These are phyloP conservation scores for Penium margaritaceum DNA, from an alignment of 139 green algal genomes.

Conservation along the genomic window DNA sequence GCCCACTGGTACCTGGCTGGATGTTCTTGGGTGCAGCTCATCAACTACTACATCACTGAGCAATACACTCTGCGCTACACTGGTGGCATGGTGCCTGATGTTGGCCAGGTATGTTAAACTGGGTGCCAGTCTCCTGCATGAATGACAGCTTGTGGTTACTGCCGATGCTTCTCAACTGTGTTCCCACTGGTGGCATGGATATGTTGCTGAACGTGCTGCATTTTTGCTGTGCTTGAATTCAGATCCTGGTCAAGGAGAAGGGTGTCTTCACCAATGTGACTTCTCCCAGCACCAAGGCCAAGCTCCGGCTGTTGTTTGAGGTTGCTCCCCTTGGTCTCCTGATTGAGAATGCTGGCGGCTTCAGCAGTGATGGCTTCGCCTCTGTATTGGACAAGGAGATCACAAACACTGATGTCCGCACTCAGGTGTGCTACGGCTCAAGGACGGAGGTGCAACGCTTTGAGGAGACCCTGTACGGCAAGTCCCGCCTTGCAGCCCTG, in stretches of 20 bases:
- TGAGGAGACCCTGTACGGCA: constrained; percentile 47
- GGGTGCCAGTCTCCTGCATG: too few relatives aligned
- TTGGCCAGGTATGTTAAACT: too few relatives aligned
- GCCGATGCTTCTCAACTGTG: too few relatives aligned
- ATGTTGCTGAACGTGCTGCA: too few relatives aligned
- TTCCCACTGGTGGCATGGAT: too few relatives aligned
- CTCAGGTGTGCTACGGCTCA: constrained; percentile 49
- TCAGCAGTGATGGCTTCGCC: constrained; percentile 51
- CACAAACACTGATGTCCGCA: constrained; percentile 49
- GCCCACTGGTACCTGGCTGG: too few relatives aligned
- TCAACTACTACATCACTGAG: constrained; percentile 57
- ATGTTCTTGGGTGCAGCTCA: too few relatives aligned
- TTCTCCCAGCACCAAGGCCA: constrained; percentile 49
- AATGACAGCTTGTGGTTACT: too few relatives aligned
- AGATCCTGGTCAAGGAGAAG: constrained; percentile 56
- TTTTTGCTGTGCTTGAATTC: too few relatives aligned
- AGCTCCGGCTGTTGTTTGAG: constrained; percentile 58
- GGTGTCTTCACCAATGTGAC: constrained; percentile 57
- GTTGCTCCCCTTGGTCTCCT: constrained; percentile 54
- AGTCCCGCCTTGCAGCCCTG: constrained; percentile 35
- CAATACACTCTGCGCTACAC: constrained; percentile 61
- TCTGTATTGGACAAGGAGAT: constrained; percentile 53
- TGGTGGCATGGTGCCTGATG: constrained; percentile 57
- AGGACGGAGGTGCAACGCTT: constrained; percentile 42
- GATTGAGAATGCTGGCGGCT: constrained; percentile 55